Evolutionary conservation across 176 grass and related monocot genomes (phyloP).

Genomic region (Avena eriantha): DNA sequence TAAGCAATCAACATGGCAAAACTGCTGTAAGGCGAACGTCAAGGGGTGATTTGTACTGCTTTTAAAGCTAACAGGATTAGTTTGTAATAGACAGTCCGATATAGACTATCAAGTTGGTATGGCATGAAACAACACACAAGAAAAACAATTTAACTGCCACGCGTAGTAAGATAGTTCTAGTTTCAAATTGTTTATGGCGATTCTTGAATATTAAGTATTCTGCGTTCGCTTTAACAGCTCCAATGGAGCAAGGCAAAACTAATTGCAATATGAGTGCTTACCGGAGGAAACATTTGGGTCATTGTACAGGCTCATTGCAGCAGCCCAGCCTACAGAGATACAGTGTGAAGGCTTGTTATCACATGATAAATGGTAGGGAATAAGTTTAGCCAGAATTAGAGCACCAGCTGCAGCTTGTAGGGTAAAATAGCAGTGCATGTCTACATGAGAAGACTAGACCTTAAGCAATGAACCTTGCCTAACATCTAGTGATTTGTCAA

Average conservation of each 20-base stretch:
- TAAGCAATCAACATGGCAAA: background rate
- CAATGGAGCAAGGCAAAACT: constrained; percentile 1
- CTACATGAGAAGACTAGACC: background rate
- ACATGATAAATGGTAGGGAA: background rate
- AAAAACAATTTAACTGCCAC: constrained; percentile 10
- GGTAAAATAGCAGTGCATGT: background rate
- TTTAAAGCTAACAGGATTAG: background rate
- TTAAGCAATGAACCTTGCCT: background rate
- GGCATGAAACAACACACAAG: constrained; percentile 24
- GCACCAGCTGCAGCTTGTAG: constrained; percentile 1
- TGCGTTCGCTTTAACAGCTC: constrained; percentile 21
- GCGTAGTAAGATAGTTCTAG: constrained; percentile 8
- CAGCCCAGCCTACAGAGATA: constrained; percentile 53
- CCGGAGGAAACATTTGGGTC: constrained; percentile 57
- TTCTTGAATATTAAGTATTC: constrained; percentile 23
- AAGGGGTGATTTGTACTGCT: background rate
- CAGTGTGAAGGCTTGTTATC: constrained; percentile 14
- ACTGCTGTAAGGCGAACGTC: background rate
- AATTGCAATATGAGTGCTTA: constrained; percentile 37
- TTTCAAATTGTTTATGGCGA: background rate
- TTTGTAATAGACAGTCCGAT: background rate
- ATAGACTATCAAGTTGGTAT: background rate
- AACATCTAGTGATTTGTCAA: background rate
- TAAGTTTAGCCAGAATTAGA: constrained; percentile 6
- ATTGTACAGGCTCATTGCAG: constrained; percentile 58